Evolutionary conservation across 2,329 filamentous ascomycete genomes (phyloP), one percentile per base, ranked within the genome.

Genomic region (Coniella vitis): DNA sequence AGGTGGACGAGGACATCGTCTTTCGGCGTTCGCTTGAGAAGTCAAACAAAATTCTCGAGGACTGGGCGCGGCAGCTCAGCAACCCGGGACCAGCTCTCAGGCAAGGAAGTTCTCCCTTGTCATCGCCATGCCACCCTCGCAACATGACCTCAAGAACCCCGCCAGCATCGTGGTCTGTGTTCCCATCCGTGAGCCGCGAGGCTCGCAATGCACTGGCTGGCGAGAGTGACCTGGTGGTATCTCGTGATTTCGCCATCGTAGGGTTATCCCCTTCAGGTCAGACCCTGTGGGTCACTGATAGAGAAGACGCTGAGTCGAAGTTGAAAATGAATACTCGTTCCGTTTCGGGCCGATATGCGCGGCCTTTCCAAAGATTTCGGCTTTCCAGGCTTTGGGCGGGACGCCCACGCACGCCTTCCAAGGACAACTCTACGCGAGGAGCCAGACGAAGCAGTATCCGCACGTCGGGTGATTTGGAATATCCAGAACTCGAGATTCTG

Each of bases 121-220:
- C 41, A n/a, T 17, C 41, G 14, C 16, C 13, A 10, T 16, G 38
- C 1, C 41, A 29, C 16, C n/a, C 22, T 12, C 9, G 25, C 47
- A 22, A n/a, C 35, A 41, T 34, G 34, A 16, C 21, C 9, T 31
- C 31, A 8, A 46, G 32, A 7, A 46, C 40, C 19, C 19, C 48
- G 44, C 62, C 63, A 4, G 54, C 53, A 13, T 60, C 65, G 7
- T 69, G 67, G 66, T 56, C 66, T 9, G 65, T 48, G 22, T 67
- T 61, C 45, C 58, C 63, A 16, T 65, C 66, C 3, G 56, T 62
- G 29, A 61, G 56, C 4, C 57, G 62, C 25, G 56, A 57, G 22
- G 57, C 61, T 45, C 60, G 63, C 34, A 63, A 57, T 20, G 58
- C 51, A 31, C 41, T 52, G 31, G 60, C 60, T 14, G 46, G 51